A percentile compares a stretch with the other conserved stretches of the same genome.
Evolutionary conservation across 495 filamentous ascomycete genomes (phyloP).

Genomic region (Penicillium riverlandense): DNA sequence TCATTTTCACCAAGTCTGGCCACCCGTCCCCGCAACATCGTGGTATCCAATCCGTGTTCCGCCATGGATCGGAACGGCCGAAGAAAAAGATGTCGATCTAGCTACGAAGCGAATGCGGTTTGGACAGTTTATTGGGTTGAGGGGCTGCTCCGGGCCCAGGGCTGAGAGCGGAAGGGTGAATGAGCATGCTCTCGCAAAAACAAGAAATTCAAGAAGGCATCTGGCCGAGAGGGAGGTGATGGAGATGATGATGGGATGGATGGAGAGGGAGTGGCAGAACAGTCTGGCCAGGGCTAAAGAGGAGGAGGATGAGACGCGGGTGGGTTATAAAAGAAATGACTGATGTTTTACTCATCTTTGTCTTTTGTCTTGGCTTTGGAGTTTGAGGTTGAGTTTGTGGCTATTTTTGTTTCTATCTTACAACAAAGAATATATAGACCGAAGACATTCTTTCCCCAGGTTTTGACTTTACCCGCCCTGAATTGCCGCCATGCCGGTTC

Average conservation of each 20-base stretch:
- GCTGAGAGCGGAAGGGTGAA: neutral
- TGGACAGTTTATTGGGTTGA: slow-evolving; percentile 61
- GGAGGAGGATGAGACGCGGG: neutral
- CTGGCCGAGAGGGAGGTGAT: too few species aligned
- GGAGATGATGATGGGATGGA: slow-evolving; percentile 3
- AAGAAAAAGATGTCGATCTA: slow-evolving; percentile 25
- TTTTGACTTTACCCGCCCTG: too few species aligned
- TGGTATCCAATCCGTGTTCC: slow-evolving; percentile 57
- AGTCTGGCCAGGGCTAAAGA: slow-evolving; percentile 23
- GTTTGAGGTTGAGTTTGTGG: too few species aligned
- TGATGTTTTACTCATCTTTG: too few species aligned
- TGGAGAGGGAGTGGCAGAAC: slow-evolving; percentile 24
- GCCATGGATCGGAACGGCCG: slow-evolving; percentile 26
- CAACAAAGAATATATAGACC: too few species aligned
- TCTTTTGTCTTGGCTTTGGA: too few species aligned
- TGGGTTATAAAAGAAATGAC: too few species aligned
- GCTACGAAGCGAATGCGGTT: slow-evolving; percentile 56
- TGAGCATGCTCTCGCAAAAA: too few species aligned
- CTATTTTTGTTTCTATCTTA: too few species aligned
- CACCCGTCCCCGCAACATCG: slow-evolving; percentile 37
- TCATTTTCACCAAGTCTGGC: slow-evolving; percentile 69
- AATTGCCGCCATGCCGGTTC: too few species aligned
- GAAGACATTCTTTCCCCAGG: too few species aligned
- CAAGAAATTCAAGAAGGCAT: too few species aligned
- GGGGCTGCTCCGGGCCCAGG: slow-evolving; percentile 50